Evolutionary conservation across 441 rosid species (phyloP), one percentile per base, ranked within the genome.

Genomic region (Eugenia klotzschiana): DNA sequence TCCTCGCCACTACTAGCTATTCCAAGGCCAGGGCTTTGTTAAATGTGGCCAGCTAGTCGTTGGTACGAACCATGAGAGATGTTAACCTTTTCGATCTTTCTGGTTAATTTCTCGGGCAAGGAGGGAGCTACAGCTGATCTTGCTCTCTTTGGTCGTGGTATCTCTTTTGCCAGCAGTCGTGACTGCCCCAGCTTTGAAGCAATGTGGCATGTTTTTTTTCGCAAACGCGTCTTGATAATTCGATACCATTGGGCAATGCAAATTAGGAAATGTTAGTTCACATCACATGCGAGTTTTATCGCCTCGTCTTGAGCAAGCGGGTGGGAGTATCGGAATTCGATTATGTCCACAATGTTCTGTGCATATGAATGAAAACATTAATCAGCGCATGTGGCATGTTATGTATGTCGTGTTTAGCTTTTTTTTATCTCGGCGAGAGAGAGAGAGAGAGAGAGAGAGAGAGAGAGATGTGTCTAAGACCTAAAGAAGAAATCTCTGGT

Each of bases 401-500:
- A 27, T 16, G 1, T 7, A 53, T 9, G 6, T 8, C 12, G 11
- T 53, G n/a, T 22, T 22, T 1, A 53, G 56, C 25, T 7, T 43
- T 8, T 43, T 12, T 52, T 52, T 8, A 16, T 51, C 22, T 51
- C 8, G 8, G 22, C 43, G 8, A 1, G 51, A 41, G 9, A 41
- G 43, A 37, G 40, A 37, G 40, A 37, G 40, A 37, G 40, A 2
- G 49, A 43, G 49, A 46, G 13, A 46, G 50, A 46, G 49, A 9
- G 50, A 12, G 5, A 49, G 51, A 49, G 1, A 12, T 12, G 15
- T 49, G 51, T 49, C 51, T 49, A 12, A 49, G 15, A 49, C 51
- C 18, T 50, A 50, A 50, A 50, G 4, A 33, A 9, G 0, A 1
- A 18, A 64, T 9, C 4, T 64, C 7, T 4, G 0, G 43, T 9